Base-by-base conservation (phyloP, 805 yeast species). In the Candida adriatica region DNA sequence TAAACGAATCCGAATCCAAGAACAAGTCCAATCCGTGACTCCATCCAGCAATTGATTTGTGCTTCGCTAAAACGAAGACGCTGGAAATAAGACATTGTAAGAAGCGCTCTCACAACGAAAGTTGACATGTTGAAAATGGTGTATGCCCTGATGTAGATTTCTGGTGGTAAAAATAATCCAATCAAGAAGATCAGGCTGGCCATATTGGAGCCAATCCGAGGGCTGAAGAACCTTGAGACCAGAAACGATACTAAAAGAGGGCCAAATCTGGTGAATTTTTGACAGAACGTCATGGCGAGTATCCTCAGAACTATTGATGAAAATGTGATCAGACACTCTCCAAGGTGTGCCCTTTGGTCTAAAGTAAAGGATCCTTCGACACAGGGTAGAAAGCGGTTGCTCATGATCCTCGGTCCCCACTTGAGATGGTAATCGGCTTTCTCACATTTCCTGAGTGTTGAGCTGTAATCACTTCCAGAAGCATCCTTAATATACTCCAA, bases 1-100 rank as follows among this genome's bases (percentile, higher is more conserved):
- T 42, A 45, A 7, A 37, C 18, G 1, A 37, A 13, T 5, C 48
- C 45, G 21, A 45, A 41, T 2, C 51, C 51, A 21, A 33, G 23
- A 2, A 31, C 22, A 2, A 45, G 8, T 2, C 49, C 51, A 7
- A 29, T 16, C 20, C 51, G 33, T 11, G 51, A 39, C 6, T 42
- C 46, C 10, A 45, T 33, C 51, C 49, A 46, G 6, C 29, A 23
- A 7, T 32, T 27, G 8, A 36, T 31, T 22, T 46, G 46, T 4
- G 8, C 4, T 8, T 36, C 34, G 6, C 36, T 32, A 3, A 45
- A 25, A 13, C 33, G 28, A 13, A 46, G 8, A 11, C 41, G 33
- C 23, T 41, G 42, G 31, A 46, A 43, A 22, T 46, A 46, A 14
- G 45, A 26, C 15, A 33, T 18, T 7, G 24, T 32, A 22, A 46